Conservation (phyloP, 2,329 filamentous ascomycete genomes). For the Xylariales sp. region DNA sequence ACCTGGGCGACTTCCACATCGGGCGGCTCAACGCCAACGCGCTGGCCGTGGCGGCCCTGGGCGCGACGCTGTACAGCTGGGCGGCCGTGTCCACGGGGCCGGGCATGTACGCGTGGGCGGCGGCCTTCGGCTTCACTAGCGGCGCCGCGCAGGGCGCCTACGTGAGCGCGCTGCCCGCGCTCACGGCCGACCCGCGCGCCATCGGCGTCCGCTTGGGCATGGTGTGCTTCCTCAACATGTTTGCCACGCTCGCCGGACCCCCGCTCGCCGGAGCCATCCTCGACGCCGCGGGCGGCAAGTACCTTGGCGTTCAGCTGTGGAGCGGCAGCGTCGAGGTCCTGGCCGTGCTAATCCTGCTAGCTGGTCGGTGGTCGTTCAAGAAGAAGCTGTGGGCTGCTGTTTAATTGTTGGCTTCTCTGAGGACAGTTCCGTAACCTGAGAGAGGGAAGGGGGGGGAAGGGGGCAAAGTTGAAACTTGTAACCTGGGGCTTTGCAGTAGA, state of each 20-base stretch:
- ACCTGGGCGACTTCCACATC: constrained; percentile 45
- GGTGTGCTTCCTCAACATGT: constrained; percentile 35
- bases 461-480: too few species aligned
- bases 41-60: constrained; percentile 38
- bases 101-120: constrained; percentile 39
- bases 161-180: constrained; percentile 33
- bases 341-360: constrained; percentile 10
- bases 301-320: constrained; percentile 42
- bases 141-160: constrained; percentile 39
- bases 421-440: too few species aligned
- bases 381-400: too few species aligned
- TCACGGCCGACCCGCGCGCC: constrained; percentile 37
- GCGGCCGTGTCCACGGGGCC: constrained; percentile 37
- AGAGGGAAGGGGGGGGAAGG: too few species aligned
- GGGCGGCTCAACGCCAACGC: constrained; percentile 54
- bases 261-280: constrained; percentile 41
- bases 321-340: constrained; percentile 30
- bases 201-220: too few species aligned
- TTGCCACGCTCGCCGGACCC: constrained; percentile 39
- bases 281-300: constrained; percentile 32
- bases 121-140: constrained; percentile 38
- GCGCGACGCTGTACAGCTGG: constrained; percentile 51
- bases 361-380: too few species aligned
- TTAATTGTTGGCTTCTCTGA: too few species aligned
- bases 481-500: too few species aligned